These are phyloP conservation scores for Aspergillus sp. DNA, from an alignment of 2,329 filamentous ascomycete species.

Conservation along the genomic window DNA sequence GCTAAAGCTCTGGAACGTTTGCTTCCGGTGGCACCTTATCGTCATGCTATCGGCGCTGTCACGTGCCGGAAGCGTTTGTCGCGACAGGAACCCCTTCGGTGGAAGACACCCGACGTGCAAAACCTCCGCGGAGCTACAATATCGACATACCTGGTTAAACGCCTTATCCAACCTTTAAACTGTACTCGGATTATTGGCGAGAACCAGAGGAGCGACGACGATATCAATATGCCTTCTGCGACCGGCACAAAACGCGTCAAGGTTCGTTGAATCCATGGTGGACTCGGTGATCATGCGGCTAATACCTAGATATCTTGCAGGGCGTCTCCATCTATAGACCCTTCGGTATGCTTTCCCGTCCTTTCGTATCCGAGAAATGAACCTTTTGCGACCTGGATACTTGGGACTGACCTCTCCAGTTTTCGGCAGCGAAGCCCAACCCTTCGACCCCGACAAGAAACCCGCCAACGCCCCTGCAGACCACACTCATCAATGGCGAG, in stretches of 20 bases:
- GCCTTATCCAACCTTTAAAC: not conserved
- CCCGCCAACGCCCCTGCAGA: slow-evolving; percentile 76
- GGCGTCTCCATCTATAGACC: slow-evolving; percentile 49
- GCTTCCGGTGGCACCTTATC: slow-evolving; percentile 19
- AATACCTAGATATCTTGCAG: slow-evolving; percentile 28
- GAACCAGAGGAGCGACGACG: not conserved
- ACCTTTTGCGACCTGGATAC: not conserved
- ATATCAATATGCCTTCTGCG: slow-evolving; percentile 51
- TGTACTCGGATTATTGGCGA: not conserved
- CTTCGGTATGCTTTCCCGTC: slow-evolving; percentile 38
- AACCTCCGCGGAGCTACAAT: not conserved
- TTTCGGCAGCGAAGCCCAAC: slow-evolving; percentile 76
- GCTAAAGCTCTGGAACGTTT: slow-evolving; percentile 4
- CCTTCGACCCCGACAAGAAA: slow-evolving; percentile 74
- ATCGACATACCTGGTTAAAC: not conserved
- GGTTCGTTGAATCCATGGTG: slow-evolving; percentile 29
- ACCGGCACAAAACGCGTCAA: slow-evolving; percentile 56
- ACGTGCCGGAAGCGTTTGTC: slow-evolving; percentile 20
- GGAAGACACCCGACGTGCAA: not conserved
- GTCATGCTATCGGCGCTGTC: slow-evolving; percentile 20
- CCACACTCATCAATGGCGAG: slow-evolving; percentile 95
- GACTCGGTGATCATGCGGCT: not conserved
- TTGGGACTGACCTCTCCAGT: slow-evolving; percentile 47
- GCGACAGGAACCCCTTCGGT: not conserved
- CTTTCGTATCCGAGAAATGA: not conserved